These are phyloP conservation scores for Angomonas deanei DNA, from an alignment of 208 protist genomes.

Conservation along the genomic window DNA sequence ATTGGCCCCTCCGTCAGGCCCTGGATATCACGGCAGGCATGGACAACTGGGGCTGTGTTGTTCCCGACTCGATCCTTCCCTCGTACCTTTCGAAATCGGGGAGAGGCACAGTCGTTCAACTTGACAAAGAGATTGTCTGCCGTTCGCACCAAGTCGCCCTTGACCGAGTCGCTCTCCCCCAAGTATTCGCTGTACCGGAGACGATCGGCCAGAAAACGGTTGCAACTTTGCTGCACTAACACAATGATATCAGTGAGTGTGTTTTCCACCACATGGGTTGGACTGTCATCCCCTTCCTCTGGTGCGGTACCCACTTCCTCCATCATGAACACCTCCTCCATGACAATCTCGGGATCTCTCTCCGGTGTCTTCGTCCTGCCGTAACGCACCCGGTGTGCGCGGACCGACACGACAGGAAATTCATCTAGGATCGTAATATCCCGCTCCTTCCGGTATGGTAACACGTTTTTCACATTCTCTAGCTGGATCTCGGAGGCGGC, in stretches of 20 bases:
- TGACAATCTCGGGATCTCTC: neutral
- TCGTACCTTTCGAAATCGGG: conserved; percentile 53
- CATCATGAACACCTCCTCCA: conserved; percentile 50
- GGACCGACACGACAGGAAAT: conserved; percentile 29
- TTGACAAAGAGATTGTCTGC: conserved; percentile 32
- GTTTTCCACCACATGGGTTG: conserved; percentile 5
- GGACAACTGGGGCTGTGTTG: conserved; percentile 13
- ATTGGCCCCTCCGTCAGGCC: conserved; percentile 45
- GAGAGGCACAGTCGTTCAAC: conserved; percentile 55
- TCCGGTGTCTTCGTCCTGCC: too few relatives aligned
- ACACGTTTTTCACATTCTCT: conserved; percentile 18
- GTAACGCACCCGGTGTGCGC: conserved; percentile 61
- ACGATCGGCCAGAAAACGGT: conserved; percentile 22
- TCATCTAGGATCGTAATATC: conserved; percentile 2
- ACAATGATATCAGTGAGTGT: conserved; percentile 32
- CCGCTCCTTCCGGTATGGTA: conserved; percentile 16
- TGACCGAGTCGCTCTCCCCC: neutral
- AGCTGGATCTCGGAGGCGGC: conserved; percentile 8
- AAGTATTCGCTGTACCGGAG: neutral
- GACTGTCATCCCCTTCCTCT: neutral
- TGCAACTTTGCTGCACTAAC: conserved; percentile 46
- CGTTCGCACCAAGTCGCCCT: conserved; percentile 1
- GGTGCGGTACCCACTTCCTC: neutral
- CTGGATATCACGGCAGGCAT: conserved; percentile 37
- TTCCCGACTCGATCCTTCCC: conserved; percentile 15